A percentile compares a stretch with the other conserved stretches of the same genome.
These are phyloP conservation scores for Tausonia pullulans DNA, from an alignment of 1,284 basidiomycete genomes.

Conservation along the genomic window DNA sequence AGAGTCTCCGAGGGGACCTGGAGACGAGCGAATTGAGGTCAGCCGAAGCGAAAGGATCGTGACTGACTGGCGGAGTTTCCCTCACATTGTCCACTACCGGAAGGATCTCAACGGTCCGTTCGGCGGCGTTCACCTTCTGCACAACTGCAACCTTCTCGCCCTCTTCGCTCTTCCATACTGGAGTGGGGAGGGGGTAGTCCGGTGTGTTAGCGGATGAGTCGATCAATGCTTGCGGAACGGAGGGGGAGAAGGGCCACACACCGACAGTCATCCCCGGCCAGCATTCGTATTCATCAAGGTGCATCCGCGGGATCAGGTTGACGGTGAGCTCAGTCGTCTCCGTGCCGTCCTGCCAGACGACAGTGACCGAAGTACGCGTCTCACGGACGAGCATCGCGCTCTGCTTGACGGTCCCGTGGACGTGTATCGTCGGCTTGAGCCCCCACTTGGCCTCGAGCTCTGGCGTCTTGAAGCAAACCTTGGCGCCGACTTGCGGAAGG, in stretches of 20 bases:
- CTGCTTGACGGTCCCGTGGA: slow-evolving; percentile 37
- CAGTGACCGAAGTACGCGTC: slow-evolving; percentile 51
- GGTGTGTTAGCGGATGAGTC: no score
- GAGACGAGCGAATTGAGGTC: no score
- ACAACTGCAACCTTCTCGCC: slow-evolving; percentile 56
- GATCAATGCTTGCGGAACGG: no score
- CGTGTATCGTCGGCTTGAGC: slow-evolving; percentile 20
- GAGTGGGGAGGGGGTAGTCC: not conserved
- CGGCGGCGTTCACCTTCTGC: slow-evolving; percentile 58
- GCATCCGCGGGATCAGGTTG: slow-evolving; percentile 66
- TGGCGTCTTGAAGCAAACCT: slow-evolving; percentile 25
- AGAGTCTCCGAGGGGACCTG: no score
- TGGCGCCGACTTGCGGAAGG: slow-evolving; percentile 30
- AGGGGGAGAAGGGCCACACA: no score
- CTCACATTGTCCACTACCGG: slow-evolving; percentile 21
- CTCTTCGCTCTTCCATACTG: slow-evolving; percentile 49
- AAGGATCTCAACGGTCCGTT: slow-evolving; percentile 50
- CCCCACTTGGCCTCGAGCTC: slow-evolving; percentile 14
- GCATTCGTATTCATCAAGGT: slow-evolving; percentile 72
- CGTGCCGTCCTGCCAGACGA: slow-evolving; percentile 81
- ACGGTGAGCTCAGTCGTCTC: slow-evolving; percentile 48
- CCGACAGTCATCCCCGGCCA: slow-evolving; percentile 41
- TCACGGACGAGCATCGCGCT: slow-evolving; percentile 54
- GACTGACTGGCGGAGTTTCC: slow-evolving; percentile 27
- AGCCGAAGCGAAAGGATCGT: no score